phyloP scores from a whole-genome alignment of 176 grass and related monocot species.

The Rhynchospora tenuis region DNA sequence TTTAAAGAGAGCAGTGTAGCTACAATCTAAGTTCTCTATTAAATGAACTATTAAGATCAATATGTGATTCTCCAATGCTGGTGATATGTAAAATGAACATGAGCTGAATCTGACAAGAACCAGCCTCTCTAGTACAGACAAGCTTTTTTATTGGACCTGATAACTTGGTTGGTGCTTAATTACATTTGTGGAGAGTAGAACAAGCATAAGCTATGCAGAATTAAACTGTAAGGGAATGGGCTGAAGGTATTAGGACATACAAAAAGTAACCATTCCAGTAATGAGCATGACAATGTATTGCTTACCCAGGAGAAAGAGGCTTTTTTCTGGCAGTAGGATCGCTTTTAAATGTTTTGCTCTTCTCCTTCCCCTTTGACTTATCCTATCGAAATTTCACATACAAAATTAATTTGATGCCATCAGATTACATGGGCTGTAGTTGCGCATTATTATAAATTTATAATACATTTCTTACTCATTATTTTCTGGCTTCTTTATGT shows the following conservation, averaged over 20 bases:
- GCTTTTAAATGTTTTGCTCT: constrained; percentile 12
- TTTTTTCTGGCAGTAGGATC: constrained; percentile 7
- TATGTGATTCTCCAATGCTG: background rate
- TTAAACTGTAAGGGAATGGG: background rate
- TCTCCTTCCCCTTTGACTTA: background rate
- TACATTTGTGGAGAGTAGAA: background rate
- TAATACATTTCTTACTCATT: background rate
- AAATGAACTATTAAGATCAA: background rate
- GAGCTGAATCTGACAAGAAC: background rate
- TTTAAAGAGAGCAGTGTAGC: background rate
- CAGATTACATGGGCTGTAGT: background rate
- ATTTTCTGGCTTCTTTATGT: background rate
- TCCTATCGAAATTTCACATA: constrained; percentile 1
- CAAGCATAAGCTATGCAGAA: background rate
- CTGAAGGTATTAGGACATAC: background rate
- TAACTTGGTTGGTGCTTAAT: background rate
- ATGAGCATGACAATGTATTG: background rate
- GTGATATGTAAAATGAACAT: background rate
- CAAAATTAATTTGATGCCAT: background rate
- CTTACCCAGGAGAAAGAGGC: constrained; percentile 13
- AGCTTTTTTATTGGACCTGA: background rate
- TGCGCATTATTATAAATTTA: background rate
- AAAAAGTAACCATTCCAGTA: background rate
- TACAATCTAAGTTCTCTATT: background rate
- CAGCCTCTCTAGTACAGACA: background rate